Conservation (phyloP, 306 rosid species). For the Lupinus albus region DNA sequence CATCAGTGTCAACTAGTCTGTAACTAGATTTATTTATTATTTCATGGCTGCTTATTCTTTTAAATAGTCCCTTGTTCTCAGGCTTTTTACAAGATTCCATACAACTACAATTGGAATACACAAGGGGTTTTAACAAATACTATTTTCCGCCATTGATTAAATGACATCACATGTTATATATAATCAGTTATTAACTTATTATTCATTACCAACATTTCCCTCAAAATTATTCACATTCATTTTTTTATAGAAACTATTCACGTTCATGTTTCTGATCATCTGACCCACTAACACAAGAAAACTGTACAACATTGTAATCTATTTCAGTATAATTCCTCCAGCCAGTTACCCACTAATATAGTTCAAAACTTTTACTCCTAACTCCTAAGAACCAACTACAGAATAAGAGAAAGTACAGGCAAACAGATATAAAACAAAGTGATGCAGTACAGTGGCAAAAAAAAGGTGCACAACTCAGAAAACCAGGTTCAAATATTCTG, state of each 20-base stretch:
- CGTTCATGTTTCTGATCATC: conserved; percentile 17
- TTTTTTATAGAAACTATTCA: background rate
- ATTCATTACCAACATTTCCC: conserved; percentile 6
- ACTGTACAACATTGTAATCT: background rate
- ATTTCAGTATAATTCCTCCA: conserved; percentile 22
- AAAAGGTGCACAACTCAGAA: conserved; percentile 27
- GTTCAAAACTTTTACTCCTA: conserved; percentile 18
- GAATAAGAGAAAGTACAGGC: conserved; percentile 2
- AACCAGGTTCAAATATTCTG: conserved; percentile 34
- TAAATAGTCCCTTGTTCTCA: background rate
- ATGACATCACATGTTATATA: background rate
- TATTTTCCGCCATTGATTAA: conserved; percentile 10
- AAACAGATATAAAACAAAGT: conserved; percentile 16
- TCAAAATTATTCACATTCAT: conserved; percentile 21
- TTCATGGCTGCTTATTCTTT: conserved; percentile 11
- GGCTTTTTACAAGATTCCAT: background rate
- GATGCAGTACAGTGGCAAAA: conserved; percentile 34
- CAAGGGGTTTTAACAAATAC: background rate
- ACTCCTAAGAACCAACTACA: conserved; percentile 14
- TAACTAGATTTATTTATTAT: conserved; percentile 10
- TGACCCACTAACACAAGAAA: conserved; percentile 6
- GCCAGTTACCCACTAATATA: background rate
- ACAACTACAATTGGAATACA: conserved; percentile 5
- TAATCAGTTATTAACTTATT: background rate
- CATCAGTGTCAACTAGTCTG: conserved; percentile 15